Conservation (phyloP, 1,284 basidiomycete species). For the Pascua sp. region DNA sequence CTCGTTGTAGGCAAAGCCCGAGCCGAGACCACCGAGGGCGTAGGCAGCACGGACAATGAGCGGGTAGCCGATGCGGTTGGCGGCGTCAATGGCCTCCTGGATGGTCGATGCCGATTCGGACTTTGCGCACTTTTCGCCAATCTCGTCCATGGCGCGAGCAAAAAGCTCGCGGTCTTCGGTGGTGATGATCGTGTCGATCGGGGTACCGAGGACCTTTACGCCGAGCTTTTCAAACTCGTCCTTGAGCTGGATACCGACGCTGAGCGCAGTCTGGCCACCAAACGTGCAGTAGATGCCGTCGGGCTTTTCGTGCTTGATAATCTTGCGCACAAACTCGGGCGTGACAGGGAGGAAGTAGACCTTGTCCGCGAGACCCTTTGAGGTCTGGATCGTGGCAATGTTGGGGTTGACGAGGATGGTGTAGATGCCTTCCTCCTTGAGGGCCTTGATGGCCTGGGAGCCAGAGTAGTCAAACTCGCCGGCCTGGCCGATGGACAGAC, state of each 20-base stretch:
- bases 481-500: constrained; percentile 95
- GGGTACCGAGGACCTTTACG: constrained; percentile 90
- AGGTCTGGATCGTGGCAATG: constrained; percentile 99
- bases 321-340: constrained; percentile 94
- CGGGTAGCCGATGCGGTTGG: constrained; percentile 84
- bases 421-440: constrained; percentile 98
- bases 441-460: constrained; percentile 97
- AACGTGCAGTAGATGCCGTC: constrained; percentile 99
- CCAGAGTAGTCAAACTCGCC: constrained; percentile 99
- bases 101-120: constrained; percentile 72
- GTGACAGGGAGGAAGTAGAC: constrained; percentile 99
- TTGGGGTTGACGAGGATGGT: constrained; percentile 98
- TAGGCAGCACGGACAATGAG: constrained; percentile 96
- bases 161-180: constrained; percentile 97
- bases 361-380: constrained; percentile 95
- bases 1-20: constrained; percentile 90
- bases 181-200: constrained; percentile 94
- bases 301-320: constrained; percentile 97
- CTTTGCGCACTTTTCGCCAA: constrained; percentile 88
- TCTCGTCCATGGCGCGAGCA: constrained; percentile 89
- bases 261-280: constrained; percentile 95
- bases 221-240: constrained; percentile 85
- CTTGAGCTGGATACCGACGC: constrained; percentile 95
- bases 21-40: constrained; percentile 90
- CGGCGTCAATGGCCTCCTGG: constrained; percentile 83